These are phyloP conservation scores for Nadsonia starkeyi-henricii DNA, from an alignment of 1,139 yeast genomes.

Conservation along the genomic window DNA sequence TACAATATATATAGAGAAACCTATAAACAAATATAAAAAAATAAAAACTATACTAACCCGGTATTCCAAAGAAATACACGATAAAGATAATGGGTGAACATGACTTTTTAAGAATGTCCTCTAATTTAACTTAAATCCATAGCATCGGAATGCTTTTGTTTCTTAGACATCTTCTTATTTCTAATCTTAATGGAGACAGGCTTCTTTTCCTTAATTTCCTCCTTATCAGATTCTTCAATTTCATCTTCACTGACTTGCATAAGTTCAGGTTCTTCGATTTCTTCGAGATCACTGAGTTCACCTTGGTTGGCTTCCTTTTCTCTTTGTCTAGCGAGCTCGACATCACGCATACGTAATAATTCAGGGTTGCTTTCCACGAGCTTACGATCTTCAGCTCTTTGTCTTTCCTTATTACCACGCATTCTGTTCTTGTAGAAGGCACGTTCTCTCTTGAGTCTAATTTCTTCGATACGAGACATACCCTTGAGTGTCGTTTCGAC, in stretches of 20 bases:
- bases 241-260: constrained; percentile 32
- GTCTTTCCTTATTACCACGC: constrained; percentile 90
- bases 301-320: constrained; percentile 44
- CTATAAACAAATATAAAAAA: background rate
- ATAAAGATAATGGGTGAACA: too few relatives aligned
- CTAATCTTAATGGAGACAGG: constrained; percentile 71
- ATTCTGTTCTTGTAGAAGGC: constrained; percentile 99
- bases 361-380: constrained; percentile 82
- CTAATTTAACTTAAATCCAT: constrained; percentile 6
- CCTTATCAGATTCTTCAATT: constrained; percentile 33
- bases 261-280: constrained; percentile 29
- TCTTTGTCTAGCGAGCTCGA: constrained; percentile 69
- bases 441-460: constrained; percentile 90
- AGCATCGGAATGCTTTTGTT: background rate
- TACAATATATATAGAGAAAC: background rate
- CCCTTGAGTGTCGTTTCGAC: constrained; percentile 90
- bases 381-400: constrained; percentile 74
- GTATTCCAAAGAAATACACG: background rate
- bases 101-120: constrained; percentile 13
- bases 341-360: constrained; percentile 81
- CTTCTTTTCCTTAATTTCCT: constrained; percentile 38
- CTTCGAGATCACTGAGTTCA: constrained; percentile 32
- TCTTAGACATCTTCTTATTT: constrained; percentile 30
- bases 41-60: background rate
- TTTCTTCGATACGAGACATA: constrained; percentile 92